These are phyloP conservation scores for Dothideomycetes sp. DNA, from an alignment of 2,329 filamentous ascomycete genomes.

Conservation along the genomic window DNA sequence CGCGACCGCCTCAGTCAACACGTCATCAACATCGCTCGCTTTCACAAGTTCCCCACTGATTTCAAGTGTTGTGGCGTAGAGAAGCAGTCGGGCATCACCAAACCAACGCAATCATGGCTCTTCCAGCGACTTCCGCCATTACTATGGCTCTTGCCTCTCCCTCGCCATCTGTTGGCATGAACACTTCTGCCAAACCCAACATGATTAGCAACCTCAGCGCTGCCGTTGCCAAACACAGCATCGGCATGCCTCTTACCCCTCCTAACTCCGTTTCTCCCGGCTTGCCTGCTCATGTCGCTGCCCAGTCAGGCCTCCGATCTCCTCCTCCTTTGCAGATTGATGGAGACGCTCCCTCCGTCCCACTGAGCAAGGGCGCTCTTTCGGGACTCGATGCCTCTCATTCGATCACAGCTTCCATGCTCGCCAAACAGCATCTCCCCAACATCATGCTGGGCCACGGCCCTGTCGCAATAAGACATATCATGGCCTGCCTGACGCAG, in stretches of 20 bases:
- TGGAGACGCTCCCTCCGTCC: constrained; percentile 51
- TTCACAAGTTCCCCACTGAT: constrained; percentile 14
- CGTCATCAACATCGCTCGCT: constrained; percentile 15
- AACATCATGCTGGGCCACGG: constrained; percentile 84
- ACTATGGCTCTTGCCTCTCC: constrained; percentile 28
- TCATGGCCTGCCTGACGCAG: constrained; percentile 89
- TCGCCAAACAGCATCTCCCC: constrained; percentile 84
- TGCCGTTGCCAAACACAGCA: constrained; percentile 23
- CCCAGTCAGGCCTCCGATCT: constrained; percentile 43
- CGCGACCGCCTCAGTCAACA: constrained; percentile 2
- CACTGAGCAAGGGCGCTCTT: constrained; percentile 43
- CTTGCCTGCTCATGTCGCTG: constrained; percentile 68
- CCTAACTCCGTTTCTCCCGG: constrained; percentile 91
- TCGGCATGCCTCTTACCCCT: constrained; percentile 66
- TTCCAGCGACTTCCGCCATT: constrained; percentile 20
- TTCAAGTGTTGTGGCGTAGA: constrained; percentile 20
- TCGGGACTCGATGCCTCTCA: constrained; percentile 61
- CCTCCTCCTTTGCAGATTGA: constrained; percentile 51
- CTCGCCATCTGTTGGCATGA: constrained; percentile 14
- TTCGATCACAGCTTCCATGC: constrained; percentile 72
- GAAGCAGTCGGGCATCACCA: constrained; percentile 24
- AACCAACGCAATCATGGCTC: constrained; percentile 23
- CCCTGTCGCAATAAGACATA: constrained; percentile 84
- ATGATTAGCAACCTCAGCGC: constrained; percentile 13
- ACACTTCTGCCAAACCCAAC: constrained; percentile 5